Percentiles rank a stretch among this genome's conserved stretches.
These are phyloP conservation scores for Tuber brumale DNA, from an alignment of 495 filamentous ascomycete species.

Conservation along the genomic window DNA sequence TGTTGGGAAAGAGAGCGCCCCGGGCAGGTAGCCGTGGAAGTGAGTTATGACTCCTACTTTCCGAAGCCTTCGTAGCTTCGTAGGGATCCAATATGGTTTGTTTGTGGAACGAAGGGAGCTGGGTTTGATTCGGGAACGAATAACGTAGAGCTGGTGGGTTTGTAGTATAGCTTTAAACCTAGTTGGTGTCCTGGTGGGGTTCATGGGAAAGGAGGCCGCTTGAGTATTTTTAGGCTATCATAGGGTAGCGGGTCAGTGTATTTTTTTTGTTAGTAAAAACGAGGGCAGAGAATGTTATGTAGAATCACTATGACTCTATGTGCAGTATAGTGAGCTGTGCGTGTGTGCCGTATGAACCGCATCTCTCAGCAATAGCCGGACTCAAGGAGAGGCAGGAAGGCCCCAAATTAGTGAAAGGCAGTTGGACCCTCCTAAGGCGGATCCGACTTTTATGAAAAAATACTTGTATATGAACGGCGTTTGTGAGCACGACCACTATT, in stretches of 20 bases:
- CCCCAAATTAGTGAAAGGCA: too few species aligned
- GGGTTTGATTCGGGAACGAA: not conserved
- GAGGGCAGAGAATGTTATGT: not conserved
- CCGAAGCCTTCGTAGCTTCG: not conserved
- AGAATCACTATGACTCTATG: not conserved
- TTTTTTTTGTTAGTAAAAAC: not conserved
- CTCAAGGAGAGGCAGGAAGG: too few species aligned
- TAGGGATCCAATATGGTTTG: not conserved
- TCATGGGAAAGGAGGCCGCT: not conserved
- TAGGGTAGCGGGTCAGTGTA: not conserved
- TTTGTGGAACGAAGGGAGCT: not conserved
- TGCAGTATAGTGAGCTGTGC: not conserved
- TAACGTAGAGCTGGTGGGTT: not conserved
- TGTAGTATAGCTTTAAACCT: not conserved
- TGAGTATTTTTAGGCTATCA: not conserved
- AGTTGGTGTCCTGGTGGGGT: not conserved
- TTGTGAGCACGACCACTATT: too few species aligned
- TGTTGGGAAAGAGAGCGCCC: conserved; percentile 59
- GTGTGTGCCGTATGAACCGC: too few species aligned
- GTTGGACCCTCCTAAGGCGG: too few species aligned
- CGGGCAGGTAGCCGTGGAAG: not conserved
- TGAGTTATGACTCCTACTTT: not conserved
- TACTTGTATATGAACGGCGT: too few species aligned
- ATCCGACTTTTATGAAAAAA: too few species aligned
- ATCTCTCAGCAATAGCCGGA: too few species aligned